Percentiles rank a stretch among this genome's conserved stretches.
Conservation (phyloP, 352 stramenopile genomes). For the Globisporangium echinulatum region DNA sequence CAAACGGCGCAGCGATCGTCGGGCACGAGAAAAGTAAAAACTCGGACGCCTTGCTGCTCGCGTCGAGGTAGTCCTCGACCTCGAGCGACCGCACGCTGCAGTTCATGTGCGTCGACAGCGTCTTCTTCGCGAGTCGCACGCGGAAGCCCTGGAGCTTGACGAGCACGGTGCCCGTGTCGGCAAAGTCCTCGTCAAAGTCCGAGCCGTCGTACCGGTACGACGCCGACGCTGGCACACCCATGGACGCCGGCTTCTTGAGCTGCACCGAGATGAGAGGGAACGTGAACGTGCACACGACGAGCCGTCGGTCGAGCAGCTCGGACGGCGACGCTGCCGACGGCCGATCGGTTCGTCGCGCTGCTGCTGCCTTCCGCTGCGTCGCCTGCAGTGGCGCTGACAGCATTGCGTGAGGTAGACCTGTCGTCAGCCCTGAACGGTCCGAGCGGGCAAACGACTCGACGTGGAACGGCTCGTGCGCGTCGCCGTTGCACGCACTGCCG, state of each 20-base stretch:
- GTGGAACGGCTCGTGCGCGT: not conserved
- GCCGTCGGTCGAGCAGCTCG: slow-evolving; percentile 59
- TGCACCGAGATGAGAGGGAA: slow-evolving; percentile 76
- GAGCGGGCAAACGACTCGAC: slow-evolving; percentile 1
- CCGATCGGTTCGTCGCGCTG: slow-evolving; percentile 8
- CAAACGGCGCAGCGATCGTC: slow-evolving; percentile 58
- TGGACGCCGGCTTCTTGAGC: slow-evolving; percentile 64
- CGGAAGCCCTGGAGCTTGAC: slow-evolving; percentile 80
- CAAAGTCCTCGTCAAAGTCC: slow-evolving; percentile 50
- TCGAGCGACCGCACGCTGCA: slow-evolving; percentile 65
- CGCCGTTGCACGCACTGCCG: not conserved
- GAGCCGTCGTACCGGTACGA: slow-evolving; percentile 57
- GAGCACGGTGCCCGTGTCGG: slow-evolving; percentile 61
- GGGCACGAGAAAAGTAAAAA: slow-evolving; percentile 79
- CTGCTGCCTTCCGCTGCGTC: slow-evolving; percentile 20
- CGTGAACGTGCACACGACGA: slow-evolving; percentile 80
- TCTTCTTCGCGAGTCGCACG: slow-evolving; percentile 73
- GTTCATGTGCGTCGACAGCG: slow-evolving; percentile 68
- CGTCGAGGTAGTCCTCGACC: slow-evolving; percentile 69
- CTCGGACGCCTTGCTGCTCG: slow-evolving; percentile 51
- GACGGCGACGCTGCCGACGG: slow-evolving; percentile 11
- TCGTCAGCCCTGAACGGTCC: not conserved
- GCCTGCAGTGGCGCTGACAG: not conserved
- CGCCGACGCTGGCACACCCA: slow-evolving; percentile 32
- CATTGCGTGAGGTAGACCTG: not conserved